Evolutionary conservation across 2,329 filamentous ascomycete genomes (phyloP).

Genomic region (Colletotrichum limetticola): DNA sequence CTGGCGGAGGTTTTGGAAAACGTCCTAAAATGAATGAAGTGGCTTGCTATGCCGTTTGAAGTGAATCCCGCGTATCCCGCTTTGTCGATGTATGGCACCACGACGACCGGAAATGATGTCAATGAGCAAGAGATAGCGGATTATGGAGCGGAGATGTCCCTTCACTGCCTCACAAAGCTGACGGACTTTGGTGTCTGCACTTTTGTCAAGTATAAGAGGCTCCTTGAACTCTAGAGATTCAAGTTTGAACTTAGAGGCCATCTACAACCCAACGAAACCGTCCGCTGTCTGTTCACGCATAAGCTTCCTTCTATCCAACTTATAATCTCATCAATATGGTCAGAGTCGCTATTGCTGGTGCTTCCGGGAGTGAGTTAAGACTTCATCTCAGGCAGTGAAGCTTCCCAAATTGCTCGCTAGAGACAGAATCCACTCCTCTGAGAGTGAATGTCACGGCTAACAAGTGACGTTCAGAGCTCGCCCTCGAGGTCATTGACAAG

Average conservation of each 20-base stretch:
- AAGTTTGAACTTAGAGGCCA: not conserved
- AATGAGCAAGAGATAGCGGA: not conserved
- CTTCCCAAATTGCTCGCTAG: not conserved
- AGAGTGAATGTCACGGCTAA: not conserved
- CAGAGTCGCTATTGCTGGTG: conserved; percentile 32
- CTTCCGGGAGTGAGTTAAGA: conserved; percentile 20
- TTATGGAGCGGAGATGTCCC: not conserved
- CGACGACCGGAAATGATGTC: not conserved
- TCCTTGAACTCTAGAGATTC: not conserved
- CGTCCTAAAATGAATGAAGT: not conserved
- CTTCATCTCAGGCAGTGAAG: not conserved
- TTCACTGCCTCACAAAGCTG: not conserved
- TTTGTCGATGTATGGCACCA: not conserved
- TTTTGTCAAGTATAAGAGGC: not conserved
- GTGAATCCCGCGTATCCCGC: not conserved
- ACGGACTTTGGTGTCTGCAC: not conserved
- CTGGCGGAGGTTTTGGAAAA: not conserved
- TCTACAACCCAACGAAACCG: not conserved
- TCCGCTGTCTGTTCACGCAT: no score
- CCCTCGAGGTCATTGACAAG: conserved; percentile 37
- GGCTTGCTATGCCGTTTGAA: not conserved
- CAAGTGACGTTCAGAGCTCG: conserved; percentile 28
- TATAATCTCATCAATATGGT: not conserved
- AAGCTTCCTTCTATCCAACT: no score
- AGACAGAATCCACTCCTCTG: not conserved